Base-by-base conservation (phyloP, 257 asterid species). In the Solanum medicagineum region DNA sequence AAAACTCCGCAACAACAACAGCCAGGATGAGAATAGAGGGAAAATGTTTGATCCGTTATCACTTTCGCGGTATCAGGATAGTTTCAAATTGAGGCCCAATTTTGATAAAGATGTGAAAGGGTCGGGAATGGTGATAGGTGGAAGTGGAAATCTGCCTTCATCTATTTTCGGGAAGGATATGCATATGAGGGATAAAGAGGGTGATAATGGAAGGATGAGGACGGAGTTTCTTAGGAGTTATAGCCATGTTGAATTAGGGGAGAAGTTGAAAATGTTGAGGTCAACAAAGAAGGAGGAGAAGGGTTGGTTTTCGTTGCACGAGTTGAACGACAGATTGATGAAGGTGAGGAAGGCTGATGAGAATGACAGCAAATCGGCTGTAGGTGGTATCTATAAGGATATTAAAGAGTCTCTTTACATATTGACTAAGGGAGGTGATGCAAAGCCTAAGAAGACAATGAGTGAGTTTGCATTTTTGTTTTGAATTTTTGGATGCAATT, bases 301-400 rank as follows among this genome's bases (percentile, higher is more conserved):
- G 85, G 89, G 88, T 59, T 89, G 93, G 95, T 93, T 94, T 87
- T 92, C 98, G 3, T 85, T 94, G 83, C 88, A 87, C 80, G 99
- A 95, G 89, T 86, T 95, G 89, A 93, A 88, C 32, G 91, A 89
- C 68, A 92, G 98, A 86, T 86, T 95, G 47, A 86, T 32, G 45
- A 91, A 87, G 86, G 15, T 94, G 88, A 91, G 87, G 86, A 83
- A 86, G 88, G 87, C 75, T 62, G 94, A 91, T 74, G 56, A 81
- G 80, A 53, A 87, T 63, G 91, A 86, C 87, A 32, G 8, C 53
- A 24, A 81, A 63, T 3, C 45, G 8, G 66, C 10, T 36, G 14
- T 15, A 1, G 85, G 65, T 17, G 81, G 10, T 1, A 0, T 1
- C 16, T 36, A 19, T n/a, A 22, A 0, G 6, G 85, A 53, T 1